These are phyloP conservation scores for Cyathus striatus DNA, from an alignment of 768 basidiomycete genomes.

Conservation along the genomic window DNA sequence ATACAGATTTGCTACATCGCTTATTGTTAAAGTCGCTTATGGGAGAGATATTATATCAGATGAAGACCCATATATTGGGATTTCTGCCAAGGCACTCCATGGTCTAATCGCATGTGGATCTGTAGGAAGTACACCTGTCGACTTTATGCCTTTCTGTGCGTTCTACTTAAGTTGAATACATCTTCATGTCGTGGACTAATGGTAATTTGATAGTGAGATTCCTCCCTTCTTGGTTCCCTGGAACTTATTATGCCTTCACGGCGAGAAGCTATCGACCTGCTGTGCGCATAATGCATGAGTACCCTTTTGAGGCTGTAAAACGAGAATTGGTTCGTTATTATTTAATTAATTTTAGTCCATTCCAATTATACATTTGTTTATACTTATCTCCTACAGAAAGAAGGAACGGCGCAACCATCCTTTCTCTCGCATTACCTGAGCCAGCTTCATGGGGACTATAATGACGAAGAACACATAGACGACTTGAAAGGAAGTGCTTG, in stretches of 20 bases:
- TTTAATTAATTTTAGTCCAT: neutral
- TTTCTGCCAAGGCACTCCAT: constrained; percentile 4
- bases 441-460: constrained; percentile 1
- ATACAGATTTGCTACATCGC: constrained; percentile 11
- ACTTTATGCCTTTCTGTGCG: constrained; percentile 10
- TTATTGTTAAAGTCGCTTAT: constrained; percentile 12
- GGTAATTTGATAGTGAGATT: constrained; percentile 6
- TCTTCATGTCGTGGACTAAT: too few species aligned
- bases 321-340: constrained; percentile 12
- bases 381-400: constrained; percentile 3
- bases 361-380: neutral
- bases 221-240: constrained; percentile 16
- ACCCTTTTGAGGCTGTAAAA: constrained; percentile 8
- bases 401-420: constrained; percentile 7
- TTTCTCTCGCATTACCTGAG: constrained; percentile 6
- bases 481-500: constrained; percentile 7
- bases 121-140: constrained; percentile 10
- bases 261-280: constrained; percentile 6
- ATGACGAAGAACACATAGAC: constrained; percentile 2
- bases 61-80: constrained; percentile 9
- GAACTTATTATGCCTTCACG: constrained; percentile 9
- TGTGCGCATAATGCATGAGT: constrained; percentile 6
- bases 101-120: constrained; percentile 3
- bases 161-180: neutral
- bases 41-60: constrained; percentile 9